Evolutionary conservation across 2,329 filamentous ascomycete genomes (phyloP).

Genomic region (Dactylellina drechsleri): DNA sequence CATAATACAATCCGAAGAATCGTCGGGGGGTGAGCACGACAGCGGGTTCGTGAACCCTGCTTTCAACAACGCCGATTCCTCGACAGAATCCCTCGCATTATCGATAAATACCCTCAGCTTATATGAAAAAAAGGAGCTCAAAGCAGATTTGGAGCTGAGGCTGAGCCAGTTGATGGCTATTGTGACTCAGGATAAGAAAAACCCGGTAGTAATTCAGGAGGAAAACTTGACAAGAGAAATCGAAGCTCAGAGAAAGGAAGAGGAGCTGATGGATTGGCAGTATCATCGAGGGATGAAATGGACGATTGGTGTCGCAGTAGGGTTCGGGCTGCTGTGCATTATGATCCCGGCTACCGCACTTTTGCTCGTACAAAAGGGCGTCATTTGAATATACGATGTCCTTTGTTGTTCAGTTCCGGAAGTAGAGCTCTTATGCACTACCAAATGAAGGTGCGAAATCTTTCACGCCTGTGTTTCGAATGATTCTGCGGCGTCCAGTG

Average conservation of each 20-base stretch:
- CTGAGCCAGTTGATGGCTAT: constrained; percentile 48
- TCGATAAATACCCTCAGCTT: constrained; percentile 45
- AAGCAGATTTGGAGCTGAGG: constrained; percentile 45
- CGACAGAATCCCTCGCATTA: constrained; percentile 41
- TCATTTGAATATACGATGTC: constrained; percentile 29
- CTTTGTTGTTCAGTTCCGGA: neutral
- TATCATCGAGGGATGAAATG: constrained; percentile 50
- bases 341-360: constrained; percentile 48
- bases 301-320: constrained; percentile 47
- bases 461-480: too few relatives aligned
- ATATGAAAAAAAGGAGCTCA: constrained; percentile 47
- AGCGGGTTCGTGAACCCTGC: constrained; percentile 42
- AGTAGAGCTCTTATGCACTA: neutral
- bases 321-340: constrained; percentile 48
- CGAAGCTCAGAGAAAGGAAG: constrained; percentile 41
- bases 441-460: too few relatives aligned
- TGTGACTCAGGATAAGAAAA: constrained; percentile 49
- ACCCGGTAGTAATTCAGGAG: constrained; percentile 40
- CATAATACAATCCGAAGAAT: constrained; percentile 47
- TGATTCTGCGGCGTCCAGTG: too few relatives aligned
- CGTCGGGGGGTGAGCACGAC: constrained; percentile 12
- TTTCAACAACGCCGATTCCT: constrained; percentile 32
- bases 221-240: constrained; percentile 42
- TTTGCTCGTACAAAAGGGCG: constrained; percentile 38
- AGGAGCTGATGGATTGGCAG: constrained; percentile 34